phyloP scores from a whole-genome alignment of 164 flowering plant genomes.

The Sextonia rubra region DNA sequence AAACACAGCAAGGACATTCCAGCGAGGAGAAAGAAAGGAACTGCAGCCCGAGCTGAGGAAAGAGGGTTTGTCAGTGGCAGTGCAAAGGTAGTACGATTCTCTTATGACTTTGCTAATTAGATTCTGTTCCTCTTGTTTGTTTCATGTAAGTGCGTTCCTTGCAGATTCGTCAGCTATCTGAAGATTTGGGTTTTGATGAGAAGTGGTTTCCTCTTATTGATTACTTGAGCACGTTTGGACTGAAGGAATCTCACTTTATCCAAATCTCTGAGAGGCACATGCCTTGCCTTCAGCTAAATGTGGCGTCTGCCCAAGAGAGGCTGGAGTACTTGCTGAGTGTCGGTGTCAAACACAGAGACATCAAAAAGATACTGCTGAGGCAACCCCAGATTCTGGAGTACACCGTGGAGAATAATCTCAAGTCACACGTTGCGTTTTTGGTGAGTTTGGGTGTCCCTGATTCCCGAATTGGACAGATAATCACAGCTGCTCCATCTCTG shows the following conservation, averaged over 20 bases:
- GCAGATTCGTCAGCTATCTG: conserved; percentile 45
- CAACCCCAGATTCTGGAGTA: conserved; percentile 90
- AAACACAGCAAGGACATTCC: conserved; percentile 16
- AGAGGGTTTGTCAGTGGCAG: conserved; percentile 18
- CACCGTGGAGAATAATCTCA: conserved; percentile 78
- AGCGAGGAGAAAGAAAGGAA: conserved; percentile 18
- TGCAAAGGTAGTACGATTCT: conserved; percentile 35
- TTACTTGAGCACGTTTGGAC: conserved; percentile 78
- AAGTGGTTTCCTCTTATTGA: conserved; percentile 87
- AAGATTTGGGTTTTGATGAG: conserved; percentile 70
- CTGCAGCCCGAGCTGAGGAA: conserved; percentile 13
- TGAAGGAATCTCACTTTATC: conserved; percentile 72
- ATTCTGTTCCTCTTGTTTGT: neutral
- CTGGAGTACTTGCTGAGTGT: conserved; percentile 70
- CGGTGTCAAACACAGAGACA: conserved; percentile 84
- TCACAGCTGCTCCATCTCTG: conserved; percentile 79
- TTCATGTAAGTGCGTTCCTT: conserved; percentile 23
- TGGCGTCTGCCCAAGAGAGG: conserved; percentile 69
- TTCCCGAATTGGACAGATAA: conserved; percentile 73
- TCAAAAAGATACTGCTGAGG: conserved; percentile 72
- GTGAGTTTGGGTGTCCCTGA: conserved; percentile 62
- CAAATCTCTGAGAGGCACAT: conserved; percentile 90
- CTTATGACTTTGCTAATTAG: neutral
- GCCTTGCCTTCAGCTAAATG: conserved; percentile 83
- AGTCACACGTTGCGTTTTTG: conserved; percentile 77